These are phyloP conservation scores for Pythium sukuiense DNA, from an alignment of 352 stramenopile species.

Conservation along the genomic window DNA sequence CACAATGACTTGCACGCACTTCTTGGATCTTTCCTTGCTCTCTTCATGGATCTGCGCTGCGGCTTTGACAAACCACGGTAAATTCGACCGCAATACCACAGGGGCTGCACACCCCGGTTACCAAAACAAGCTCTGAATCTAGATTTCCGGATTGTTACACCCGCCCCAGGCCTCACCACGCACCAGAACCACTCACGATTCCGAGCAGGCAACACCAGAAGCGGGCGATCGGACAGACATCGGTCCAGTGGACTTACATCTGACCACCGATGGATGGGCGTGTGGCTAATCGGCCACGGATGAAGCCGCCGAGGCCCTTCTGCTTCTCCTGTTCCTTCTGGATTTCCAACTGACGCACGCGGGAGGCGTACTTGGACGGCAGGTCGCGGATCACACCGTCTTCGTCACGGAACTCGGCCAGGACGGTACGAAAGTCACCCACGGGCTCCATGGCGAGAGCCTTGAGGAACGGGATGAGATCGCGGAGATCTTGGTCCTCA, in stretches of 20 bases:
- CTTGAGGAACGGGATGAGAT: conserved; percentile 86
- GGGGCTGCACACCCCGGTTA: conserved; percentile 8
- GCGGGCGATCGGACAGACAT: background rate
- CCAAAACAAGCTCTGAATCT: conserved; percentile 21
- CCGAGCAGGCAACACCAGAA: background rate
- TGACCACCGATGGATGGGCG: conserved; percentile 38
- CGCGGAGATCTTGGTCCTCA: conserved; percentile 73
- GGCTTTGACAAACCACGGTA: background rate
- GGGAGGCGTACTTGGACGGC: conserved; percentile 71
- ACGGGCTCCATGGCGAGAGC: conserved; percentile 78
- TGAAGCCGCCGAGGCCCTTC: conserved; percentile 82
- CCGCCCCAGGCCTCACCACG: background rate
- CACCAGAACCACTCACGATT: background rate
- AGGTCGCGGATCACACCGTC: conserved; percentile 81
- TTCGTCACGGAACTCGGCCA: conserved; percentile 78
- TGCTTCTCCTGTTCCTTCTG: conserved; percentile 81
- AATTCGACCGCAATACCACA: background rate
- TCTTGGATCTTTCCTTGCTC: conserved; percentile 5
- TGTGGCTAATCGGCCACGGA: conserved; percentile 68
- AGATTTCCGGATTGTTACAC: conserved; percentile 17
- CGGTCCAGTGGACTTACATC: conserved; percentile 15
- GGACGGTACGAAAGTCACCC: conserved; percentile 70
- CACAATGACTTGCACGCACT: background rate
- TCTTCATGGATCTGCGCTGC: background rate
- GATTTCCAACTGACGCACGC: conserved; percentile 77